These are phyloP conservation scores for Alternaria ventricosa DNA, from an alignment of 2,329 filamentous ascomycete genomes.

Conservation along the genomic window DNA sequence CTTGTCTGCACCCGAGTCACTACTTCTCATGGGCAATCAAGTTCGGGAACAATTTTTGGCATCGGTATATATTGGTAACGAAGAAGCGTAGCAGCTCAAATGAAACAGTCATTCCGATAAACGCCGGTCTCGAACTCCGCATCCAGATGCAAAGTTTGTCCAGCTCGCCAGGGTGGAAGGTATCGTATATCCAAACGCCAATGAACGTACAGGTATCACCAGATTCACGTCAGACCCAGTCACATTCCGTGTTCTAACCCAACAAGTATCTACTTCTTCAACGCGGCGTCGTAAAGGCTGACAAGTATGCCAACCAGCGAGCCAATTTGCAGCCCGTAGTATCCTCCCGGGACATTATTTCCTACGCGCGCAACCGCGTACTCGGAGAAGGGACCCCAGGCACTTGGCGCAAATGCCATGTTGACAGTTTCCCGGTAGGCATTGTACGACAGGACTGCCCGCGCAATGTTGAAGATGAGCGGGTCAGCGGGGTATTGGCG, in stretches of 20 bases:
- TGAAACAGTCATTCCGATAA: neutral
- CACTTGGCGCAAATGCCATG: conserved; percentile 57
- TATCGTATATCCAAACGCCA: conserved; percentile 7
- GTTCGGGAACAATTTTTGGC: neutral
- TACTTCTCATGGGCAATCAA: neutral
- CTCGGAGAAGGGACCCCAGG: conserved; percentile 64
- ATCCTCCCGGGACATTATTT: conserved; percentile 72
- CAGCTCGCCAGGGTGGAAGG: neutral
- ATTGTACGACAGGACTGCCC: conserved; percentile 80
- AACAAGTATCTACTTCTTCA: conserved; percentile 59
- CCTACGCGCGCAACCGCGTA: conserved; percentile 69
- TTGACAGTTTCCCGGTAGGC: conserved; percentile 65
- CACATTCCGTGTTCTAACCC: neutral
- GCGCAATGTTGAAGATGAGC: conserved; percentile 86
- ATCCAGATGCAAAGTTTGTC: neutral
- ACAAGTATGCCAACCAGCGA: conserved; percentile 71
- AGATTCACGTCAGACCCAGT: neutral
- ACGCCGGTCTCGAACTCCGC: neutral
- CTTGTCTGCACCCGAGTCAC: neutral
- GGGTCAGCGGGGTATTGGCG: conserved; percentile 75
- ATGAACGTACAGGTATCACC: neutral
- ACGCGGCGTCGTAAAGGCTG: conserved; percentile 78
- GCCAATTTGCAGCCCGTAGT: conserved; percentile 72
- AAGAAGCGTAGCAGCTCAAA: neutral
- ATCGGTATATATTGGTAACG: neutral